Evolutionary conservation across 768 basidiomycete species (phyloP), one percentile per base, ranked within the genome.

Genomic region (Auriculariales sp.): DNA sequence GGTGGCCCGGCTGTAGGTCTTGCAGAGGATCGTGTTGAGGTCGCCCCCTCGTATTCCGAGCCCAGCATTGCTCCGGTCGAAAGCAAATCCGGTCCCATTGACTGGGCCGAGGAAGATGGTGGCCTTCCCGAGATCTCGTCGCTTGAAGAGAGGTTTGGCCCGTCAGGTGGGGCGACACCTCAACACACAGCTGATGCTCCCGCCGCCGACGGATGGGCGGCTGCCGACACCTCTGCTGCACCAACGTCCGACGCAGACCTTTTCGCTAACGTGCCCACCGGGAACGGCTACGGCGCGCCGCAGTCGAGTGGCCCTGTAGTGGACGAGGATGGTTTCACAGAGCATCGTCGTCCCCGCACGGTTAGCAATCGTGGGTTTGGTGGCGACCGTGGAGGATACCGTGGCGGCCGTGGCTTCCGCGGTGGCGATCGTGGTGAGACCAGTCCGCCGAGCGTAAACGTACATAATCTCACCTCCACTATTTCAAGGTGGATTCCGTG

Each of bases 91-190:
- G 32, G 35, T 49, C 35, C 75, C 25, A 71, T 90, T 50, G 81
- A 90, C 62, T 90, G 88, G 87, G 83, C 87, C 14, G 79, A 77
- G 34, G 83, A 86, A n/a, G 81, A 82, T 54, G 75, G 71, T 15
- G 84, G 75, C 4, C 74, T 90, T 14, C 87, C 88, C n/a, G 70
- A 83, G 1, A 81, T 91, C 47, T 78, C 78, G 4, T 74, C 74
- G 45, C 70, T 89, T 25, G 85, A 89, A 51, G 81, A 82, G 39
- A 77, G 75, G 55, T 87, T 89, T 58, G 82, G 80, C 4, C 76
- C 78, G 11, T 83, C 86, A 33, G 81, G 79, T 5, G 74, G 79
- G 27, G 75, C 71, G n/a, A 83, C 81, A 0, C 82, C 85, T 24
- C 71, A 69, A 42, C 32, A 33, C 42, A 17, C 36, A 32, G 35